Base-by-base conservation (phyloP, 805 yeast genomes). In the Kockiozyma suomiensis region DNA sequence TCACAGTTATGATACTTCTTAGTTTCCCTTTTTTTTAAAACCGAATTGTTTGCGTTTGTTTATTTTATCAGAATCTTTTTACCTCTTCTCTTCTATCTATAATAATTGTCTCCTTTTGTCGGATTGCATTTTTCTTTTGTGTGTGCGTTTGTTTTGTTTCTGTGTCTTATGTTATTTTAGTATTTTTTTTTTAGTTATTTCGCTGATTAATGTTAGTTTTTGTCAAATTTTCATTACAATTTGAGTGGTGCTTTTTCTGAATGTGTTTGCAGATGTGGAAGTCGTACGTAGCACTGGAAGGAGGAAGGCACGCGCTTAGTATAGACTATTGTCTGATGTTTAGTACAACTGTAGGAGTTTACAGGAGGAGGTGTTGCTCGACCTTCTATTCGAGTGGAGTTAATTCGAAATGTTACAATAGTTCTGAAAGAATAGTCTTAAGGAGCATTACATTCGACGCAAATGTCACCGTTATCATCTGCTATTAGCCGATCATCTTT, bases 401-500 rank as follows among this genome's bases (percentile, higher is more conserved):
- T 23, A 19, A 3, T 8, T 8, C 21, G 25, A 38, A 38, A 17
- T 17, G 42, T 38, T 17, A 38, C 26, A 41, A 17, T 41, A 26
- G 49, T 26, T n/a, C n/a, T 30, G 13, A 13, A 25, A 6, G 35
- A 37, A 17, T 13, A 38, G 21, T 17, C 15, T 46, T 28, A 42
- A 15, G 48, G 50, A 23, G 28, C 33, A n/a, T 41, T 33, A 32
- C 54, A 61, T 23, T 61, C 61, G 8, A 45, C 32, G 46, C 56
- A 46, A 5, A 42, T 56, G 13, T 58, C 45, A 12, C 49, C 56
- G 23, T 25, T 28, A n/a, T 48, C 54, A 33, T 57, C 58, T 4
- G 23, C 28, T 28, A 41, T 40, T 8, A n/a, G n/a, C n/a, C n/a
- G n/a, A n/a, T n/a, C n/a, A n/a, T 17, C 19, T 3, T 2, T 15